Evolutionary conservation across 2,329 filamentous ascomycete genomes (phyloP).

Genomic region (Alternaria panax): DNA sequence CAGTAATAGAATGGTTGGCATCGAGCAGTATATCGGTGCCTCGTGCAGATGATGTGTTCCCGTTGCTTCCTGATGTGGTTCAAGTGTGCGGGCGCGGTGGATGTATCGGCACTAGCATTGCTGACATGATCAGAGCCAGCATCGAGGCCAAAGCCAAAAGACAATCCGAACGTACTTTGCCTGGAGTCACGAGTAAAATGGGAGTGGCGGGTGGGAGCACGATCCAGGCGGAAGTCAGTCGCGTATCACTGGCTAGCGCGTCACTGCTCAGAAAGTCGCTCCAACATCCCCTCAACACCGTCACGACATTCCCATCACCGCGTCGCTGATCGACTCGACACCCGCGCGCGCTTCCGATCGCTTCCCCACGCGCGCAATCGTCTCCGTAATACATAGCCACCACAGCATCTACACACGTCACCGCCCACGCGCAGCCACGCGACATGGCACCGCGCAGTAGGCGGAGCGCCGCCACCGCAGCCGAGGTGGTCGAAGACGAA

Average conservation of each 20-base stretch:
- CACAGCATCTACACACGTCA: constrained; percentile 2
- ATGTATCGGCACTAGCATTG: not conserved
- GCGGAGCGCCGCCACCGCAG: constrained; percentile 46
- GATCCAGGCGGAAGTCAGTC: constrained; percentile 16
- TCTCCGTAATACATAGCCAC: not conserved
- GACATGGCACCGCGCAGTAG: constrained; percentile 51
- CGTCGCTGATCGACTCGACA: constrained; percentile 21
- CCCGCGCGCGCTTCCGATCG: constrained; percentile 7
- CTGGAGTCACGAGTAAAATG: not conserved
- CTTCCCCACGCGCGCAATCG: constrained; percentile 10
- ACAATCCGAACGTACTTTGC: not conserved
- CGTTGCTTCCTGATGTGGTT: not conserved
- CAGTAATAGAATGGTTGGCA: not conserved
- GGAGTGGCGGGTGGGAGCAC: constrained; percentile 7
- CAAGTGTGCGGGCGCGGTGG: not conserved
- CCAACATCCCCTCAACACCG: constrained; percentile 15
- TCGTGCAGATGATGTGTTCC: not conserved
- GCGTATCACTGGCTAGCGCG: constrained; percentile 28
- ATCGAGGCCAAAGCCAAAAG: not conserved
- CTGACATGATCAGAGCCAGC: not conserved
- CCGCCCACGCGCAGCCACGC: constrained; percentile 40
- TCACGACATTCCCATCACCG: constrained; percentile 17
- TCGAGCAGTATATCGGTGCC: not conserved
- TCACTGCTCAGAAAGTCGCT: constrained; percentile 20
- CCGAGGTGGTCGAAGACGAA: constrained; percentile 37